Evolutionary conservation across 73 alveolate genomes (phyloP).

Genomic region (Paramecium pentaurelia): DNA sequence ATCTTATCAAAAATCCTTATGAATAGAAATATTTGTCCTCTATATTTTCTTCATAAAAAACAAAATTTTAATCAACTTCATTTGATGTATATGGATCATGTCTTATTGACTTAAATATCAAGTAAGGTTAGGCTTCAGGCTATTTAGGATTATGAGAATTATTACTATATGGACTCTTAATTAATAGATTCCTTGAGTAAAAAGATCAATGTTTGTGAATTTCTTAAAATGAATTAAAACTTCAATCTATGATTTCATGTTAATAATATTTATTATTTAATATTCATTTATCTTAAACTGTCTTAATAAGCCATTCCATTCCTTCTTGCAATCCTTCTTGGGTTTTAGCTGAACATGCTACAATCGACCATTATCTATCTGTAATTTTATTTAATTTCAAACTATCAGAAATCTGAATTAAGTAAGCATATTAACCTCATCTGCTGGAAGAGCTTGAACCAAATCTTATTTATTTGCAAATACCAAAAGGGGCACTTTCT

Average conservation of each 20-base stretch:
- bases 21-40: constrained; percentile 27
- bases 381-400: constrained; percentile 80
- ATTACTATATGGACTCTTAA: background rate
- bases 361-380: constrained; percentile 98
- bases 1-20: background rate
- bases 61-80: background rate
- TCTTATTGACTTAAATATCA: background rate
- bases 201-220: constrained; percentile 30
- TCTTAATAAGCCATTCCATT: constrained; percentile 94
- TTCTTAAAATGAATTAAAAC: constrained; percentile 2
- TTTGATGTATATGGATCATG: background rate
- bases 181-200: constrained; percentile 6
- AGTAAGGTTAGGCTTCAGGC: background rate
- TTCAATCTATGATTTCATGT: constrained; percentile 1
- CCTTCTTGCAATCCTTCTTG: constrained; percentile 94
- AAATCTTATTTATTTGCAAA: constrained; percentile 81
- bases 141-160: background rate
- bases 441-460: constrained; percentile 96
- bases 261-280: constrained; percentile 24
- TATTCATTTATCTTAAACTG: constrained; percentile 68
- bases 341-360: constrained; percentile 95
- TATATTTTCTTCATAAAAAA: background rate
- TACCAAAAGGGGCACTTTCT: constrained; percentile 86
- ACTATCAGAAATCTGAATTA: constrained; percentile 77
- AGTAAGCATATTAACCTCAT: constrained; percentile 69